phyloP scores from a whole-genome alignment of 2,329 filamentous ascomycete species.

The Fusarium nurragi region DNA sequence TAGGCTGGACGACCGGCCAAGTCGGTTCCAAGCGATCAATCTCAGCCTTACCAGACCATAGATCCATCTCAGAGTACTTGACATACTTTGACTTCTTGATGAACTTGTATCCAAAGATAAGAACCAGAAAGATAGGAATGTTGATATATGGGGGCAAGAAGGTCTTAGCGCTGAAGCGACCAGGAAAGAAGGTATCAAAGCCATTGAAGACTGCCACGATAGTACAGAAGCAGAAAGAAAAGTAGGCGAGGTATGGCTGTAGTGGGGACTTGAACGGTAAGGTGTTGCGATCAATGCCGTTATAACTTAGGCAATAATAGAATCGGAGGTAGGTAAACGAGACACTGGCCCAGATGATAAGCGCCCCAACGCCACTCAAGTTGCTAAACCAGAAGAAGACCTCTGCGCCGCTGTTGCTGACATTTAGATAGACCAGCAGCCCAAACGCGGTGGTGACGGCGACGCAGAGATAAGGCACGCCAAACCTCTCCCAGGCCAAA shows the following conservation, averaged over 20 bases:
- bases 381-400: constrained; percentile 32
- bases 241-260: constrained; percentile 72
- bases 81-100: constrained; percentile 17
- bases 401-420: constrained; percentile 24
- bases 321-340: constrained; percentile 45
- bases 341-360: constrained; percentile 62
- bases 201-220: constrained; percentile 77
- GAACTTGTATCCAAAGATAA: constrained; percentile 67
- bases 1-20: constrained; percentile 58
- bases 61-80: constrained; percentile 28
- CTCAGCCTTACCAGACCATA: constrained; percentile 28
- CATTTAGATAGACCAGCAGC: constrained; percentile 38
- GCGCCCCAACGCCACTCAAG: constrained; percentile 13
- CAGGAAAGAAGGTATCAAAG: constrained; percentile 76
- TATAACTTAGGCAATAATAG: constrained; percentile 58
- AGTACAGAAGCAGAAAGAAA: constrained; percentile 65
- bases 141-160: constrained; percentile 74
- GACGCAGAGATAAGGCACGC: constrained; percentile 26
- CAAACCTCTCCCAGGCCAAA: constrained; percentile 12
- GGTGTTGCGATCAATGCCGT: constrained; percentile 55
- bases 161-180: constrained; percentile 67
- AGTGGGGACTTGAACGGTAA: constrained; percentile 63
- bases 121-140: constrained; percentile 66
- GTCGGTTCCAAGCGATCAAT: constrained; percentile 61
- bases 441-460: constrained; percentile 8